These are phyloP conservation scores for Leccinum cinnamomeum DNA, from an alignment of 1,284 basidiomycete genomes.

Conservation along the genomic window DNA sequence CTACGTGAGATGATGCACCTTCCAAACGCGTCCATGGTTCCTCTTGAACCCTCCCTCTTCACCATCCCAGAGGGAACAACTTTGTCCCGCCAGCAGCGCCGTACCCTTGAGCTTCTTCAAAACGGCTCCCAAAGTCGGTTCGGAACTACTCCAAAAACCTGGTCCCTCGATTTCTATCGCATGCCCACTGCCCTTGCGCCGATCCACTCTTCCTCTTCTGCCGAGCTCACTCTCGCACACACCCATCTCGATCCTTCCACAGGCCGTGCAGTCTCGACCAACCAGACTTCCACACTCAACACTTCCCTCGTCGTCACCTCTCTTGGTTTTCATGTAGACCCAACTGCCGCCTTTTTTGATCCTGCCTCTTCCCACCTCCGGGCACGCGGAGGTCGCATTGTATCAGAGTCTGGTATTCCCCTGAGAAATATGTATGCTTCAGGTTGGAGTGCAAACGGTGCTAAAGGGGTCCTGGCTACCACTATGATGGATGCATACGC, in stretches of 20 bases:
- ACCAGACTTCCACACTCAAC: conserved; percentile 47
- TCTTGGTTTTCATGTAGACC: conserved; percentile 83
- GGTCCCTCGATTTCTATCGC: conserved; percentile 82
- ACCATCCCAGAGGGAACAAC: conserved; percentile 36
- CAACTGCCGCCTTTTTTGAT: conserved; percentile 54
- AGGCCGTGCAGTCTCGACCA: conserved; percentile 59
- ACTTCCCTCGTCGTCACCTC: conserved; percentile 87
- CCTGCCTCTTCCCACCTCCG: conserved; percentile 54
- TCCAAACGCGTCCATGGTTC: conserved; percentile 67
- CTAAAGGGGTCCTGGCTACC: conserved; percentile 88
- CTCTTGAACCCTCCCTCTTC: conserved; percentile 51
- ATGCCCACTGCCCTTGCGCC: conserved; percentile 57
- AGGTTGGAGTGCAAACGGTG: conserved; percentile 93
- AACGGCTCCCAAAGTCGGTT: conserved; percentile 61
- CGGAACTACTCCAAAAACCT: conserved; percentile 59
- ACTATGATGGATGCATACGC: conserved; percentile 94
- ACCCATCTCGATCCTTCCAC: conserved; percentile 55
- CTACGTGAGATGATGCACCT: conserved; percentile 88
- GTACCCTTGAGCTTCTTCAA: conserved; percentile 64
- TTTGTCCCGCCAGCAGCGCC: conserved; percentile 64
- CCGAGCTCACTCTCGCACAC: conserved; percentile 55
- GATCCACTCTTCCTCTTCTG: conserved; percentile 26
- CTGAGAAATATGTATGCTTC: conserved; percentile 81
- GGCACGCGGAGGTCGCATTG: conserved; percentile 52
- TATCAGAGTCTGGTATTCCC: conserved; percentile 42